These are phyloP conservation scores for Tillandsia fasciculata DNA, from an alignment of 176 grass and related monocot genomes.

Conservation along the genomic window DNA sequence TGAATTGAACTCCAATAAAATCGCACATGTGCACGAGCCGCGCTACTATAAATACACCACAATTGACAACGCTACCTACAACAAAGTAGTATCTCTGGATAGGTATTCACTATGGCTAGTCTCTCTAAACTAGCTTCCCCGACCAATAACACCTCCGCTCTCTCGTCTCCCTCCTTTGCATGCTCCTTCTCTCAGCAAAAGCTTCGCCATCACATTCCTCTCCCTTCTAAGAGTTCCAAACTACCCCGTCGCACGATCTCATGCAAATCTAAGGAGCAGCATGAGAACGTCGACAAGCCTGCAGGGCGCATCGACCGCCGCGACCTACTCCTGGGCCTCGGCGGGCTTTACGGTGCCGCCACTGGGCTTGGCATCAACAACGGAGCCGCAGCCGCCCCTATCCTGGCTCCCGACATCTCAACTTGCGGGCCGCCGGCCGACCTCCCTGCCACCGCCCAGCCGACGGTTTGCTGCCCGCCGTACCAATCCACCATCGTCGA, in stretches of 20 bases:
- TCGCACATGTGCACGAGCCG: too few relatives aligned
- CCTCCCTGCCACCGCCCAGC: constrained; percentile 5
- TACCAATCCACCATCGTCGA: constrained; percentile 16
- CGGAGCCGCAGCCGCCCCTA: constrained; percentile 28
- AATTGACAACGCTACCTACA: too few relatives aligned
- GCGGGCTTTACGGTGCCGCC: constrained; percentile 27
- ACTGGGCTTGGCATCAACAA: constrained; percentile 13
- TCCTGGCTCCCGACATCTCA: constrained; percentile 41
- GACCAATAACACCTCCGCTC: background rate
- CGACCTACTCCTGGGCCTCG: constrained; percentile 48
- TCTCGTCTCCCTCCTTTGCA: constrained; percentile 12
- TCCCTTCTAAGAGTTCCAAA: background rate
- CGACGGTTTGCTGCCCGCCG: constrained; percentile 40
- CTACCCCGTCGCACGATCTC: constrained; percentile 1
- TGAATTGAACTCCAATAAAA: too few relatives aligned
- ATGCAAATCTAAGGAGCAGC: constrained; percentile 20
- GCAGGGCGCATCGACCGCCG: constrained; percentile 32
- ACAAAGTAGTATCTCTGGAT: background rate
- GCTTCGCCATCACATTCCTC: background rate
- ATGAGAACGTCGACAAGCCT: background rate
- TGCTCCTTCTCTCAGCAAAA: constrained; percentile 17
- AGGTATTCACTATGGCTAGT: background rate
- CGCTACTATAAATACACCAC: too few relatives aligned
- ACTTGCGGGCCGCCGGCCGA: constrained; percentile 27
- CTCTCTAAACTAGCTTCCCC: background rate